Conservation (phyloP, 352 stramenopile genomes). For the Achlya hypogyna region DNA sequence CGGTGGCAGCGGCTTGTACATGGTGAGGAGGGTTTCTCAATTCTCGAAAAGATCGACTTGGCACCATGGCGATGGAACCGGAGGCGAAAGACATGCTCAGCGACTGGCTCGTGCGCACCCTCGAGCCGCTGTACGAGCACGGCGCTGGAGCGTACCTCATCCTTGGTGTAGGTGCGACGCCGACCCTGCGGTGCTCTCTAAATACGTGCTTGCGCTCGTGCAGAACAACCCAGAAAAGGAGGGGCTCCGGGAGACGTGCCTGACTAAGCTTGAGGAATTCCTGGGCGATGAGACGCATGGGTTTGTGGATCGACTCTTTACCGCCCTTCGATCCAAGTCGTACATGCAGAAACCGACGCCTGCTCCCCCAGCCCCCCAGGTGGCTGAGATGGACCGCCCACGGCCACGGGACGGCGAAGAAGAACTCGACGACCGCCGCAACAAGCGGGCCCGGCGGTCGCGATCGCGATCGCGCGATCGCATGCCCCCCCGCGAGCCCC, state of each 20-base stretch:
- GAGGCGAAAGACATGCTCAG: slow-evolving; percentile 72
- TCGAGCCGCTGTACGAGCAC: slow-evolving; percentile 69
- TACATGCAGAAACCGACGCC: slow-evolving; percentile 34
- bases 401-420: background rate
- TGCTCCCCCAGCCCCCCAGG: background rate
- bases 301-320: slow-evolving; percentile 69
- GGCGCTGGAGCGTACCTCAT: background rate
- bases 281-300: slow-evolving; percentile 68
- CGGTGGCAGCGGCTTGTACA: background rate
- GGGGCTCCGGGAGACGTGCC: slow-evolving; percentile 54
- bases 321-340: slow-evolving; percentile 43
- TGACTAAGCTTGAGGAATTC: slow-evolving; percentile 78
- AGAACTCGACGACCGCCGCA: background rate
- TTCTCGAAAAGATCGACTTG: slow-evolving; percentile 14
- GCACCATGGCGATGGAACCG: slow-evolving; percentile 44
- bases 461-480: slow-evolving; percentile 6
- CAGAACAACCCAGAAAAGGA: slow-evolving; percentile 71
- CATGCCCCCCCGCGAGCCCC: slow-evolving; percentile 1
- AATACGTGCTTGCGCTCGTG: slow-evolving; percentile 79
- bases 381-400: background rate
- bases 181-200: slow-evolving; percentile 77
- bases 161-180: slow-evolving; percentile 57
- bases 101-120: slow-evolving; percentile 77
- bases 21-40: background rate
- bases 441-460: slow-evolving; percentile 8